These are phyloP conservation scores for Cytospora schulzeri DNA, from an alignment of 2,329 filamentous ascomycete species.

Conservation along the genomic window DNA sequence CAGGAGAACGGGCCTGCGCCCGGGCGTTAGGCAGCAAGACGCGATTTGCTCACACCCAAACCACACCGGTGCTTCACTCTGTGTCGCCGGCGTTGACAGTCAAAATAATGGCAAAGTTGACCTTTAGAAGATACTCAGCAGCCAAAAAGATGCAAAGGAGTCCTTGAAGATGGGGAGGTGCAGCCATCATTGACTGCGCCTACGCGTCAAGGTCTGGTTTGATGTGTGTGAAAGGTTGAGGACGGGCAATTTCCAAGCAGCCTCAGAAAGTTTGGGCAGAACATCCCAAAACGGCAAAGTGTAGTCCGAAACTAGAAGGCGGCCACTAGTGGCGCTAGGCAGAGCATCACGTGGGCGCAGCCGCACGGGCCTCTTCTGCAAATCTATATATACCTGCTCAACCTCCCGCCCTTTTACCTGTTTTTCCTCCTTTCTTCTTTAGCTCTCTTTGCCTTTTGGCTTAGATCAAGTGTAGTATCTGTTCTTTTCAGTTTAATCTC, in stretches of 20 bases:
- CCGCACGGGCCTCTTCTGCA: background rate
- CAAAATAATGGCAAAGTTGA: no score
- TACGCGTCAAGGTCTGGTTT: background rate
- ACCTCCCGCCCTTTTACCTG: background rate
- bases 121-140: background rate
- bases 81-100: no score
- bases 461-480: slow-evolving; percentile 80
- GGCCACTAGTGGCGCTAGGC: background rate
- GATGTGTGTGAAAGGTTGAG: background rate
- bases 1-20: no score
- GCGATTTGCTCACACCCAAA: background rate
- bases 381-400: slow-evolving; percentile 7
- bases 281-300: background rate
- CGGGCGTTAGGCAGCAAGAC: background rate
- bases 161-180: background rate
- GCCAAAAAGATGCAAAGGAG: background rate
- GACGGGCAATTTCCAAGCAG: background rate
- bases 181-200: background rate
- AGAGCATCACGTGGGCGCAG: background rate
- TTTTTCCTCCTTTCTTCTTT: slow-evolving; percentile 5
- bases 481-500: slow-evolving; percentile 85
- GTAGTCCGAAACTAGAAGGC: background rate
- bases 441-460: slow-evolving; percentile 27
- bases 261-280: background rate
- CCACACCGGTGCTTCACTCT: background rate